Evolutionary conservation across 1,284 basidiomycete genomes (phyloP).

Genomic region (Anthracocystis walkeri): DNA sequence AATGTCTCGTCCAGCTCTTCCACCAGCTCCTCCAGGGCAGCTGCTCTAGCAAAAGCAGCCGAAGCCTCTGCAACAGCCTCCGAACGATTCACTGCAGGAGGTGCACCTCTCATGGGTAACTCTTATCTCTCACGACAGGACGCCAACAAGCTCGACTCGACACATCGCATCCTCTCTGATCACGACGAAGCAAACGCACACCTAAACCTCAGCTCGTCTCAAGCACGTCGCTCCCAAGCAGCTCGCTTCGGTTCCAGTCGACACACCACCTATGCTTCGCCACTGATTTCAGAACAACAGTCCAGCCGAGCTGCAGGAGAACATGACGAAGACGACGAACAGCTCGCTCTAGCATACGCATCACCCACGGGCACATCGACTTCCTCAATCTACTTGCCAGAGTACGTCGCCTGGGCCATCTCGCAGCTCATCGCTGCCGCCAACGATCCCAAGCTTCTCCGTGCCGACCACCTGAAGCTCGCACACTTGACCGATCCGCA

Average conservation of each 20-base stretch:
- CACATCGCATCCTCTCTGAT: slow-evolving; percentile 12
- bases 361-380: slow-evolving; percentile 35
- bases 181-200: slow-evolving; percentile 15
- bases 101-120: slow-evolving; percentile 21
- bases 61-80: slow-evolving; percentile 38
- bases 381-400: slow-evolving; percentile 40
- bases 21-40: slow-evolving; percentile 33
- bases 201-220: slow-evolving; percentile 42
- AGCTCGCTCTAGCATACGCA: slow-evolving; percentile 27
- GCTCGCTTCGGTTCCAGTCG: slow-evolving; percentile 43
- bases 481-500: slow-evolving; percentile 44
- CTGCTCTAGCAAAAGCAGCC: slow-evolving; percentile 44
- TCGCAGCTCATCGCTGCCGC: slow-evolving; percentile 42
- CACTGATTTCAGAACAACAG: not conserved
- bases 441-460: slow-evolving; percentile 40
- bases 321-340: slow-evolving; percentile 21
- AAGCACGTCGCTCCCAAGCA: slow-evolving; percentile 44
- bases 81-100: slow-evolving; percentile 24
- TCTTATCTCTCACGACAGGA: slow-evolving; percentile 23
- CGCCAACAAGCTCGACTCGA: slow-evolving; percentile 12
- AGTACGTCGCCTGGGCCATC: slow-evolving; percentile 49
- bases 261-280: slow-evolving; percentile 13
- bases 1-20: slow-evolving; percentile 21
- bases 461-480: slow-evolving; percentile 38
- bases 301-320: slow-evolving; percentile 1